Conservation (phyloP, 1,139 yeast species). For the Diutina catenulata region DNA sequence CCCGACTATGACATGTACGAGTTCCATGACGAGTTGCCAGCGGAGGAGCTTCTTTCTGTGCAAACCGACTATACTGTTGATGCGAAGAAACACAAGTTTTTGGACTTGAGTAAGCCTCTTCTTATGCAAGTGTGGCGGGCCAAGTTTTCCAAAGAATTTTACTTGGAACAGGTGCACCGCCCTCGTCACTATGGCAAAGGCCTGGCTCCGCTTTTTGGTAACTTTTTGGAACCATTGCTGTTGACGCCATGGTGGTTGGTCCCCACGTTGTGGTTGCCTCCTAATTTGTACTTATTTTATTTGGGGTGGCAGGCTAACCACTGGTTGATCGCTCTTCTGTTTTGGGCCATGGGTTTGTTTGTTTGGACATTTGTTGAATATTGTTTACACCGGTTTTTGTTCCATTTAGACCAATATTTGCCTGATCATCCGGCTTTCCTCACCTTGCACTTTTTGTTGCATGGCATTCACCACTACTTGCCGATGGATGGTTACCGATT, state of each 20-base stretch:
- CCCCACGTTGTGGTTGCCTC: constrained; percentile 84
- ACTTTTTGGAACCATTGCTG: constrained; percentile 36
- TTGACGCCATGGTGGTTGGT: constrained; percentile 54
- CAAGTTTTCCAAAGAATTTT: constrained; percentile 73
- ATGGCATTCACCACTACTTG: constrained; percentile 92
- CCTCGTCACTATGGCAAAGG: constrained; percentile 82
- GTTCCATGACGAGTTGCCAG: constrained; percentile 54
- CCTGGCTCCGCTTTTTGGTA: constrained; percentile 64
- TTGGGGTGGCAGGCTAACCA: constrained; percentile 26
- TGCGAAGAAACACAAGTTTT: constrained; percentile 64
- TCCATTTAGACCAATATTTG: constrained; percentile 78
- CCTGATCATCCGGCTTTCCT: constrained; percentile 72
- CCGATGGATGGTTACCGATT: constrained; percentile 93
- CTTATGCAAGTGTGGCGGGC: constrained; percentile 67
- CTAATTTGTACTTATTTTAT: constrained; percentile 40
- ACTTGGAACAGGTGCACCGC: constrained; percentile 90
- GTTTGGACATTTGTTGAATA: constrained; percentile 93
- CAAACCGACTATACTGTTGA: constrained; percentile 72
- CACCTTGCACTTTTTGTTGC: constrained; percentile 78
- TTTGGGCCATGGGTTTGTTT: constrained; percentile 54
- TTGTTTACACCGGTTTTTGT: constrained; percentile 74
- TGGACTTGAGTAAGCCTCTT: constrained; percentile 76
- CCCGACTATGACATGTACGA: constrained; percentile 20
- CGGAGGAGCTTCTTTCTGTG: constrained; percentile 59
- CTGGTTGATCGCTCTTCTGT: constrained; percentile 25